Conservation (phyloP, 2,329 filamentous ascomycete species). For the Clarireedia paspali region DNA sequence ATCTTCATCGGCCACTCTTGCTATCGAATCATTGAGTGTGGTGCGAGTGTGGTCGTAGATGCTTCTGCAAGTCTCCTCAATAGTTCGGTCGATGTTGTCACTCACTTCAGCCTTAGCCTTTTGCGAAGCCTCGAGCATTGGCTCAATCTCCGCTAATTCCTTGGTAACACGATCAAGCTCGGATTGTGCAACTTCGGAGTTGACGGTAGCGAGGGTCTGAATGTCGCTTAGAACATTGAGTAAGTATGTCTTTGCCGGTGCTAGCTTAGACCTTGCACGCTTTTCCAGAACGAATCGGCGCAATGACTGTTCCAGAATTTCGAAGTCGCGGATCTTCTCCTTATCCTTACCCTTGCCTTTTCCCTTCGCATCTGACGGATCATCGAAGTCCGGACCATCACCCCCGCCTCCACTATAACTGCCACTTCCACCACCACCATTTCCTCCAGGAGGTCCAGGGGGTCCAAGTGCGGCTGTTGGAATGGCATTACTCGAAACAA, state of each 20-base stretch:
- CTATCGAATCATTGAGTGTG: constrained; percentile 67
- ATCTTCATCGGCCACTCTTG: constrained; percentile 65
- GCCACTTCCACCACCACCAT: constrained; percentile 42
- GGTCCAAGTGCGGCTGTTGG: constrained; percentile 53
- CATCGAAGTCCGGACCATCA: constrained; percentile 33
- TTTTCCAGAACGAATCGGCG: constrained; percentile 94
- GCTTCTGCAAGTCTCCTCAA: constrained; percentile 77
- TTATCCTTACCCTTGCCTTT: constrained; percentile 80
- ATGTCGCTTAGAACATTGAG: constrained; percentile 89
- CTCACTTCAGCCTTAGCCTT: constrained; percentile 73
- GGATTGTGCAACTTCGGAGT: constrained; percentile 75
- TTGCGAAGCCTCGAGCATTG: constrained; percentile 74
- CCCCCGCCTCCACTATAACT: constrained; percentile 48
- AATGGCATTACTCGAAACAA: constrained; percentile 94
- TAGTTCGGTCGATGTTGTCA: constrained; percentile 71
- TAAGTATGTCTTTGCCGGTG: constrained; percentile 90
- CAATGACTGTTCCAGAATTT: constrained; percentile 79
- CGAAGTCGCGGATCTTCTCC: constrained; percentile 84
- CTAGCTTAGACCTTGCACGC: constrained; percentile 87
- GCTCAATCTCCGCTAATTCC: constrained; percentile 77
- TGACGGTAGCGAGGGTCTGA: constrained; percentile 73
- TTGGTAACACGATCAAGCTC: constrained; percentile 77
- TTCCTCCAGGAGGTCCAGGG: constrained; percentile 39
- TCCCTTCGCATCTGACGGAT: constrained; percentile 44
- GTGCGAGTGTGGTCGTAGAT: constrained; percentile 79